These are phyloP conservation scores for Aspergillus sojae DNA, from an alignment of 2,329 filamentous ascomycete species.

Conservation along the genomic window DNA sequence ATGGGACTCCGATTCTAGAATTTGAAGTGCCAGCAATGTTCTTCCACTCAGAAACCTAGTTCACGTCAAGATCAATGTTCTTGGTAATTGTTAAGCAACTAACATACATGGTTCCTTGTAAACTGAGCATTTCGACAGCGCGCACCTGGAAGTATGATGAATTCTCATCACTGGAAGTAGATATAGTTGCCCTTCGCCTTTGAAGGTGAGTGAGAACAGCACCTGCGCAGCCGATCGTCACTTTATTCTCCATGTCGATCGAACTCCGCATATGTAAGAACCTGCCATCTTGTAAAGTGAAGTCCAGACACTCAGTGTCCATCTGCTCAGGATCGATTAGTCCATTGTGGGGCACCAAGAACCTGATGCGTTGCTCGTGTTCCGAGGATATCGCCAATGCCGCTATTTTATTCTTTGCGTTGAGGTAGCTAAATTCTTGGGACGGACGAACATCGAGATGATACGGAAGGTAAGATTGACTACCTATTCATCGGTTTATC, in stretches of 20 bases:
- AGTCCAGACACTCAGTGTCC: slow-evolving; percentile 44
- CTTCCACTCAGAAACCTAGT: slow-evolving; percentile 79
- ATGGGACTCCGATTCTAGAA: slow-evolving; percentile 79
- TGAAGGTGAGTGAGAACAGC: slow-evolving; percentile 80
- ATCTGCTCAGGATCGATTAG: slow-evolving; percentile 47
- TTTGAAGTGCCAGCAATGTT: slow-evolving; percentile 79
- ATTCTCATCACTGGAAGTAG: slow-evolving; percentile 62
- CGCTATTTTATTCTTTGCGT: slow-evolving; percentile 67
- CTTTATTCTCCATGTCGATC: slow-evolving; percentile 72
- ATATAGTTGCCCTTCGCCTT: slow-evolving; percentile 65
- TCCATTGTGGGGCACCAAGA: slow-evolving; percentile 65
- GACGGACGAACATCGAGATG: slow-evolving; percentile 69
- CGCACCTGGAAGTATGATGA: slow-evolving; percentile 62
- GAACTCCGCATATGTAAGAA: slow-evolving; percentile 69
- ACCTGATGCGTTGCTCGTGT: slow-evolving; percentile 52
- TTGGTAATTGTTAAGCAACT: background rate
- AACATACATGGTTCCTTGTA: slow-evolving; percentile 62
- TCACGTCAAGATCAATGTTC: background rate
- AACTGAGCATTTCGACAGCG: slow-evolving; percentile 73
- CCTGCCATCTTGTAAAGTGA: slow-evolving; percentile 62
- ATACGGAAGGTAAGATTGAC: slow-evolving; percentile 59
- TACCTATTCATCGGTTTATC: slow-evolving; percentile 33
- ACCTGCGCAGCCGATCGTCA: slow-evolving; percentile 84
- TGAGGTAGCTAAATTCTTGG: slow-evolving; percentile 71
- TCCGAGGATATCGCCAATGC: slow-evolving; percentile 58